Evolutionary conservation across 1,284 basidiomycete species (phyloP).

Genomic region (Erythrobasidium hasegawianum): DNA sequence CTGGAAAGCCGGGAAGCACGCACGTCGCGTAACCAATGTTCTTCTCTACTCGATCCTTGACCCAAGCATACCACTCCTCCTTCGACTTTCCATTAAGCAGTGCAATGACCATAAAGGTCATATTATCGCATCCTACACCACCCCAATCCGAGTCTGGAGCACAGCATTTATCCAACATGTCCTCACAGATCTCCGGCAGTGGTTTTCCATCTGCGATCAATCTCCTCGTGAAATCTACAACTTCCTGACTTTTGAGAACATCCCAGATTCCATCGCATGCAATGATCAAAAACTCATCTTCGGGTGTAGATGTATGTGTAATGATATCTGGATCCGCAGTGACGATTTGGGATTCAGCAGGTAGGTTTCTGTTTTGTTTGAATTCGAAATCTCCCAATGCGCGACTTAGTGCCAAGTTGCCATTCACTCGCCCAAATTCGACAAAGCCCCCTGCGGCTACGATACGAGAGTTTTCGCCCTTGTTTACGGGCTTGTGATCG

Average conservation of each 20-base stretch:
- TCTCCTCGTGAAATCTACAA: slow-evolving; percentile 81
- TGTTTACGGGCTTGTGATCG: slow-evolving; percentile 93
- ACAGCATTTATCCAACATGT: slow-evolving; percentile 87
- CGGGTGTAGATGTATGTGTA: slow-evolving; percentile 70
- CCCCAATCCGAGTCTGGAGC: slow-evolving; percentile 90
- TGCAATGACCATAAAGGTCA: slow-evolving; percentile 92
- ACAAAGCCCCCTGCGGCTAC: slow-evolving; percentile 92
- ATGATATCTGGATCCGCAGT: slow-evolving; percentile 91
- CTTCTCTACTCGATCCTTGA: slow-evolving; percentile 75
- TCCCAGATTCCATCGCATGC: slow-evolving; percentile 99
- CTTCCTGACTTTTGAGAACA: slow-evolving; percentile 88
- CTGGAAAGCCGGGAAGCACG: too few relatives aligned
- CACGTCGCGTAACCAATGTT: slow-evolving; percentile 65
- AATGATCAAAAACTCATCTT: slow-evolving; percentile 93
- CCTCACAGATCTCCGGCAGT: slow-evolving; percentile 77
- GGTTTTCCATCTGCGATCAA: slow-evolving; percentile 76
- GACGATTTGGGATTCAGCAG: slow-evolving; percentile 88
- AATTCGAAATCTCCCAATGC: slow-evolving; percentile 98
- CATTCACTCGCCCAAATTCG: slow-evolving; percentile 95
- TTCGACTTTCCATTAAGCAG: slow-evolving; percentile 79
- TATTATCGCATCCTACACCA: slow-evolving; percentile 98
- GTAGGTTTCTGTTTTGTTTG: slow-evolving; percentile 82
- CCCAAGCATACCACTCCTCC: slow-evolving; percentile 90
- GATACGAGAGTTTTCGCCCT: slow-evolving; percentile 80
- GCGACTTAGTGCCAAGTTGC: slow-evolving; percentile 90